A percentile compares a stretch with the other conserved stretches of the same genome.
phyloP scores from a whole-genome alignment of 164 flowering plant species.

The Annona squamosa region DNA sequence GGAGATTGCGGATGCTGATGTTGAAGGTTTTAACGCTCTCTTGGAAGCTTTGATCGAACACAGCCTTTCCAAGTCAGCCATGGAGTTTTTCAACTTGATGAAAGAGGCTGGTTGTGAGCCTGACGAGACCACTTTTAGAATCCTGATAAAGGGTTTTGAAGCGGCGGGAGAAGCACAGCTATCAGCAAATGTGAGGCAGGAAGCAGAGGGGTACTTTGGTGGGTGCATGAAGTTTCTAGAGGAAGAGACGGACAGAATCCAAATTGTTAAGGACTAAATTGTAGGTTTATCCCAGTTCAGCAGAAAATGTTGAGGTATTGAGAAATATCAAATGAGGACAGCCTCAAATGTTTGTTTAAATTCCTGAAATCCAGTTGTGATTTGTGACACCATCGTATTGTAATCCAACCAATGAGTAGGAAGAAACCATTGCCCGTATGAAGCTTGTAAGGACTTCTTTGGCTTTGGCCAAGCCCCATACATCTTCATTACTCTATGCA shows the following conservation, averaged over 20 bases:
- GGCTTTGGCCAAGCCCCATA: not conserved
- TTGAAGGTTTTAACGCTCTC: constrained; percentile 49
- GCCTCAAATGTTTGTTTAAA: not conserved
- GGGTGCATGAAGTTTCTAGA: constrained; percentile 32
- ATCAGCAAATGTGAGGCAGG: constrained; percentile 34
- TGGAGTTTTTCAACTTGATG: constrained; percentile 59
- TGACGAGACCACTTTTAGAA: constrained; percentile 46
- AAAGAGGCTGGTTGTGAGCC: constrained; percentile 51
- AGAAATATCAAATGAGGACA: not conserved
- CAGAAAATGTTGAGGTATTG: not conserved
- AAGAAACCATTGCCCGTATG: not conserved
- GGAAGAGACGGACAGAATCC: constrained; percentile 10
- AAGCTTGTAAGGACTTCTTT: not conserved
- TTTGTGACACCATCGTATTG: not conserved
- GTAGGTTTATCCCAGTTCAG: not conserved
- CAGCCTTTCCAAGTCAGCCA: constrained; percentile 22
- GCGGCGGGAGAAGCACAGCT: constrained; percentile 31
- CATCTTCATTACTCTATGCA: not conserved
- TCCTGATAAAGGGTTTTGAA: constrained; percentile 55
- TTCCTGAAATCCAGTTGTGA: not conserved
- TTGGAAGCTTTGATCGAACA: constrained; percentile 36
- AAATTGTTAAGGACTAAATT: not conserved
- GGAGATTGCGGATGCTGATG: constrained; percentile 38
- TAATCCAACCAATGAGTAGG: not conserved
- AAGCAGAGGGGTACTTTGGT: constrained; percentile 49